Conservation (phyloP, 2,329 filamentous ascomycete species). For the Pseudocercospora cruenta region DNA sequence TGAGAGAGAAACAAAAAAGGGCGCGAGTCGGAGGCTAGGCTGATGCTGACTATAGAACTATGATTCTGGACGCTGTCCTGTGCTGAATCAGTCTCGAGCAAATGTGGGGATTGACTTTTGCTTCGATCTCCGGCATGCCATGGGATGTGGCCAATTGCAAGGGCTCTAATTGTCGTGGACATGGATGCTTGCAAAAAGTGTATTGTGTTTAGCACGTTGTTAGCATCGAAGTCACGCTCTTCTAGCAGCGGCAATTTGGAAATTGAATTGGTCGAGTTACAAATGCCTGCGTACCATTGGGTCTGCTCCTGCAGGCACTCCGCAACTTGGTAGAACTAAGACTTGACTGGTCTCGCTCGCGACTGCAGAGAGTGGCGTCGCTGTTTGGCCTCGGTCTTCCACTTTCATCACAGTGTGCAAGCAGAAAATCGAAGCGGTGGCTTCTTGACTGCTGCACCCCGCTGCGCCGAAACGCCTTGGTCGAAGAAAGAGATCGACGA, state of each 20-base stretch:
- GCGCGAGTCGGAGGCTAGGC: neutral
- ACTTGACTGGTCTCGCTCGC: neutral
- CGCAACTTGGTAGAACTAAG: neutral
- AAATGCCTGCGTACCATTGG: conserved; percentile 3
- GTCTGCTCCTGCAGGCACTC: conserved; percentile 1
- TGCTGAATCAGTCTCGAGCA: conserved; percentile 6
- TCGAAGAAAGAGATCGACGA: neutral
- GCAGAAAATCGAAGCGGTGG: conserved; percentile 1
- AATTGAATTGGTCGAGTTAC: neutral
- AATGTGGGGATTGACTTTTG: conserved; percentile 5
- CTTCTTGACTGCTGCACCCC: neutral
- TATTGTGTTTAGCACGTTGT: neutral
- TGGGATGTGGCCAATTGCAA: neutral
- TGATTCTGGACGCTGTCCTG: neutral
- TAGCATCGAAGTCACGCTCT: neutral
- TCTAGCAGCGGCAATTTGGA: neutral
- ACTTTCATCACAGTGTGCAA: neutral
- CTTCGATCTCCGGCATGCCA: neutral
- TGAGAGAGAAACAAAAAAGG: neutral
- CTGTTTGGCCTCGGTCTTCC: conserved; percentile 2
- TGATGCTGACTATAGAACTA: conserved; percentile 9
- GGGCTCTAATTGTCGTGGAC: neutral
- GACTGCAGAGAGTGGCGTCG: neutral
- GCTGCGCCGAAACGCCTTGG: neutral
- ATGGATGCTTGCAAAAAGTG: neutral